These are phyloP conservation scores for Piromyces finnis DNA, from an alignment of 192 early-diverging fungal species.

Conservation along the genomic window DNA sequence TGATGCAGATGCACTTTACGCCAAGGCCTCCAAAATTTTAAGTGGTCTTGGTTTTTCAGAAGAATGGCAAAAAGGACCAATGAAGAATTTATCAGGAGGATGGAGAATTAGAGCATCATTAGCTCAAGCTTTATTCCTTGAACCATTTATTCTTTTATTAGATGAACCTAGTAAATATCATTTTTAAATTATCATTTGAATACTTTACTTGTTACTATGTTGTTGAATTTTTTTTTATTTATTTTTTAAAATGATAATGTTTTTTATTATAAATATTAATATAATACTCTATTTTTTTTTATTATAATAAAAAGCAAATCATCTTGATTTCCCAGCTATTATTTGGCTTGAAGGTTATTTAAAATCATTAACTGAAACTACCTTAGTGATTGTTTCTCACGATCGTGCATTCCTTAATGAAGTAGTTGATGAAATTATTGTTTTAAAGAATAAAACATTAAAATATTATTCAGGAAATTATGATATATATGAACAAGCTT, in stretches of 20 bases:
- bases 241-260: too few relatives aligned
- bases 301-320: conserved; percentile 58
- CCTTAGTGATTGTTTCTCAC: conserved; percentile 75
- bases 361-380: conserved; percentile 28
- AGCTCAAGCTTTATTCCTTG: conserved; percentile 64
- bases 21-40: conserved; percentile 48
- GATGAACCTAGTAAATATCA: conserved; percentile 52
- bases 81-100: conserved; percentile 4
- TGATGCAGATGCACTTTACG: background rate
- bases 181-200: too few relatives aligned
- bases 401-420: conserved; percentile 74
- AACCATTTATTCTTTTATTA: conserved; percentile 63
- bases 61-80: conserved; percentile 25
- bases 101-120: conserved; percentile 63
- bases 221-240: too few relatives aligned
- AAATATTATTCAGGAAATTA: conserved; percentile 71
- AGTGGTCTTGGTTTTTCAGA: conserved; percentile 53
- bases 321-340: conserved; percentile 77
- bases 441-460: conserved; percentile 50
- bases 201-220: too few relatives aligned
- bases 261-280: too few relatives aligned
- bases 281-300: too few relatives aligned
- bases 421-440: conserved; percentile 55
- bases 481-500: conserved; percentile 13
- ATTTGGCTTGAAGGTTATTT: conserved; percentile 79